phyloP scores from a whole-genome alignment of 495 filamentous ascomycete genomes.

The Trichoderma virens region DNA sequence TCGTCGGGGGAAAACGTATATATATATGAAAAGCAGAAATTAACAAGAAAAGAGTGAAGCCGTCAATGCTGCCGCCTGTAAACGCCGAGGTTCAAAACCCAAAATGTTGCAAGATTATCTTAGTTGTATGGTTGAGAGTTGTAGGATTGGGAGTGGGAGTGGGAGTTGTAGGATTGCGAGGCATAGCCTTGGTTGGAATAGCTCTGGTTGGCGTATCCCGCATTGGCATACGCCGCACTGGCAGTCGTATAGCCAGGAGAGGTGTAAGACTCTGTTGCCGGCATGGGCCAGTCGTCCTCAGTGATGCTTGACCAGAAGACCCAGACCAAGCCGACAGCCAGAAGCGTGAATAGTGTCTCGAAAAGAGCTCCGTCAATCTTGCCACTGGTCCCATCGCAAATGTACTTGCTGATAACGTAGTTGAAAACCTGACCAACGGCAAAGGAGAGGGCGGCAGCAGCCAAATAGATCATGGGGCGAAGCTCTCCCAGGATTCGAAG shows the following conservation, averaged over 20 bases:
- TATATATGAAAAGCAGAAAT: background rate
- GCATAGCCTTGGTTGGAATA: background rate
- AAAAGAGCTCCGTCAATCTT: slow-evolving; percentile 93
- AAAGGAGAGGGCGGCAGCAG: slow-evolving; percentile 68
- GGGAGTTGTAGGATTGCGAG: background rate
- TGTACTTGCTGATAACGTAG: slow-evolving; percentile 84
- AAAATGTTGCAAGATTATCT: slow-evolving; percentile 3
- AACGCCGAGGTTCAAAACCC: slow-evolving; percentile 4
- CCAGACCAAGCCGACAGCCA: slow-evolving; percentile 78
- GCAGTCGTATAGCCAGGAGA: background rate
- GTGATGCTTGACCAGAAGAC: slow-evolving; percentile 98
- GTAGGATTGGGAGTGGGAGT: background rate
- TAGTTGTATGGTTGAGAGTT: background rate
- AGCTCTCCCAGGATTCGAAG: slow-evolving; percentile 75
- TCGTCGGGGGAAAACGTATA: slow-evolving; percentile 1
- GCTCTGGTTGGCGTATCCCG: background rate
- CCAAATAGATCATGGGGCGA: slow-evolving; percentile 81
- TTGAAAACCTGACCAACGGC: slow-evolving; percentile 91
- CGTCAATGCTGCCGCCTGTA: slow-evolving; percentile 2
- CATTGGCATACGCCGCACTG: background rate
- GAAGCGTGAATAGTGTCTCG: slow-evolving; percentile 83
- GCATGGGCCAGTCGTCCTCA: slow-evolving; percentile 94
- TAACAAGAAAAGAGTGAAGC: background rate
- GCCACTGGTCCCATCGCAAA: slow-evolving; percentile 71
- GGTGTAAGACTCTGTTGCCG: slow-evolving; percentile 19